These are phyloP conservation scores for Cladophialophora immunda DNA, from an alignment of 2,329 filamentous ascomycete species.

Conservation along the genomic window DNA sequence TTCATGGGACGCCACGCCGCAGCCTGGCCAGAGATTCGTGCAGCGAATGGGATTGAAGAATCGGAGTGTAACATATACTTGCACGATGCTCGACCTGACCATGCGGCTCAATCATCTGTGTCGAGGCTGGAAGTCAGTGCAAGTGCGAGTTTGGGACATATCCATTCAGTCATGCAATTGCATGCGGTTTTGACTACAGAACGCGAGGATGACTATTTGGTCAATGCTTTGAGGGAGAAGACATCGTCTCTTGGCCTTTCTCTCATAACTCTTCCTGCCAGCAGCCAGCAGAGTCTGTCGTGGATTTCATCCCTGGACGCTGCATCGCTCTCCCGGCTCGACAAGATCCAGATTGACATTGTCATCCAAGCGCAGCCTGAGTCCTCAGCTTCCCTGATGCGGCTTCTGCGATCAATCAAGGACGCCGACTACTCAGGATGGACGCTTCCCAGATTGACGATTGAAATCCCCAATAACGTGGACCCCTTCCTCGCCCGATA, in stretches of 20 bases:
- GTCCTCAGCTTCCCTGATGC: conserved; percentile 45
- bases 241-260: conserved; percentile 63
- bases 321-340: conserved; percentile 69
- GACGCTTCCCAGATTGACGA: conserved; percentile 75
- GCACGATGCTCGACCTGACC: conserved; percentile 81
- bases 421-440: conserved; percentile 78
- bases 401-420: conserved; percentile 78
- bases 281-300: conserved; percentile 70
- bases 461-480: conserved; percentile 79
- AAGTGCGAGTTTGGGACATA: conserved; percentile 72
- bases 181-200: conserved; percentile 79
- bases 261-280: conserved; percentile 76
- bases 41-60: conserved; percentile 80
- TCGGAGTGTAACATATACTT: conserved; percentile 70
- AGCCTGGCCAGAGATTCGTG: conserved; percentile 71
- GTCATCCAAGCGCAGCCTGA: conserved; percentile 72
- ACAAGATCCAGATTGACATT: conserved; percentile 80
- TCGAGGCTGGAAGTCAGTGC: conserved; percentile 72
- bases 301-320: conserved; percentile 71
- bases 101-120: conserved; percentile 73
- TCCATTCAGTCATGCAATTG: conserved; percentile 77
- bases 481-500: conserved; percentile 72
- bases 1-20: conserved; percentile 79
- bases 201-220: conserved; percentile 76
- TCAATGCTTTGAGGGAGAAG: conserved; percentile 66